A percentile compares a stretch with the other conserved stretches of the same genome.
phyloP scores from a whole-genome alignment of 441 rosid species.

The Kokia cookei region DNA sequence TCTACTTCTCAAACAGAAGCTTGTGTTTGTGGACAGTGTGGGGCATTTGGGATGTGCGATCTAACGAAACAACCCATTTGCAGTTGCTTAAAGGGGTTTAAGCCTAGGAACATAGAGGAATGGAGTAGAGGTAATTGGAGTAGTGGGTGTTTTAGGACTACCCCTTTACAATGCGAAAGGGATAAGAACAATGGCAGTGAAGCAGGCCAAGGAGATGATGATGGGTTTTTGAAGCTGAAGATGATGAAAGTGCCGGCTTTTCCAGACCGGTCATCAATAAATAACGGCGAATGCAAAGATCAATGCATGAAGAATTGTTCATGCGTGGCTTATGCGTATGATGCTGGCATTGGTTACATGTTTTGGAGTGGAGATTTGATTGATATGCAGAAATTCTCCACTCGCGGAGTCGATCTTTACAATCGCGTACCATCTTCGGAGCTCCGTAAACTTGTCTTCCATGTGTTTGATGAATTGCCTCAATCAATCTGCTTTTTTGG shows the following conservation, averaged over 20 bases:
- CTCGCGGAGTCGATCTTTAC: conserved; percentile 29
- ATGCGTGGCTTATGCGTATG: conserved; percentile 49
- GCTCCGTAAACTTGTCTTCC: conserved; percentile 29
- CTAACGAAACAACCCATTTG: no score
- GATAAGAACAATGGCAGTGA: conserved; percentile 17
- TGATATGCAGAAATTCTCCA: conserved; percentile 44
- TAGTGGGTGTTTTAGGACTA: no score
- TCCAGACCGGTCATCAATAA: conserved; percentile 11
- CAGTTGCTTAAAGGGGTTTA: no score
- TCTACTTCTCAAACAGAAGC: conserved; percentile 32
- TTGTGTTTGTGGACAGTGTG: conserved; percentile 67
- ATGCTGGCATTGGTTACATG: conserved; percentile 56
- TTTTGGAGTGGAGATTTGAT: conserved; percentile 51
- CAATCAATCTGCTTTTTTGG: background rate
- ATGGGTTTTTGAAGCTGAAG: conserved; percentile 33
- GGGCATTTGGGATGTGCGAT: conserved; percentile 58
- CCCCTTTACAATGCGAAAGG: conserved; percentile 23
- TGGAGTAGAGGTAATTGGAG: no score
- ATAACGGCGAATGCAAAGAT: conserved; percentile 24
- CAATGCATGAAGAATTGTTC: conserved; percentile 54
- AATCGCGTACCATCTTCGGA: conserved; percentile 55
- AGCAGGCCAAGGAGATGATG: conserved; percentile 27
- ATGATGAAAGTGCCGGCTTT: conserved; percentile 71
- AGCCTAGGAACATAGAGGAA: no score
- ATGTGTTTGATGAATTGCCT: background rate